Evolutionary conservation across 2,329 filamentous ascomycete genomes (phyloP), one percentile per base, ranked within the genome.

Genomic region (Pseudocercospora vitis): DNA sequence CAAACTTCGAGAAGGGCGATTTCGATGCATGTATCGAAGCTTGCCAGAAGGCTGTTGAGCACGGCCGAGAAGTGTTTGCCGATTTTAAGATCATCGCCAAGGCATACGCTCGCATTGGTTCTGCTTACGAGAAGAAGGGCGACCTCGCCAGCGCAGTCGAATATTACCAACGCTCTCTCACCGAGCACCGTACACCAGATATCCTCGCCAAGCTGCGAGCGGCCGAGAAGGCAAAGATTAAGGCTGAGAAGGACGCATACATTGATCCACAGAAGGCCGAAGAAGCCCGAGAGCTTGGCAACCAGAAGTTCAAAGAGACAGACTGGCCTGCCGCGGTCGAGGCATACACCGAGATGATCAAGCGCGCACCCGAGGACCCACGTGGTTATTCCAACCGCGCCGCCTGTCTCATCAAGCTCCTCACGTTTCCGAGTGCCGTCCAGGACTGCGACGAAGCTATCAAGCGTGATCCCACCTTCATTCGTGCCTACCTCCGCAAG

Each of bases 11-110:
- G 74, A 96, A 97, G 80, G 91, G 91, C 53, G 94, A 97, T 70
- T 95, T 89, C 72, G 82, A 95, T 67, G 88, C 86, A 53, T 86
- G 87, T 62, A 91, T 99, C 60, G 88, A 95, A 65, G 78, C 86
- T 12, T 99, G 94, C 76, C 85, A 88, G 65, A 84, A 90, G 76
- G 94, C 95, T 8, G 82, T 96, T 50, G 87, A 95, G 63, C 88
- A 97, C 72, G 94, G 94, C 52, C 89, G 94, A 55, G 82, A 87
- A 65, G 85, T 95, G 64, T 87, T 91, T 52, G 91, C 94, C 59
- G 94, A 99, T 76, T 99, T 97, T 81, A 99, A 99, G 83, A 81
- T 91, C 68, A 92, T 99, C 62, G 91, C 95, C 70, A 97, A 96
- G 84, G 82, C 92, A n/a, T 96, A 94, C 67, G 91, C 91, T 32